Base-by-base conservation (phyloP, 176 grass and related monocot genomes). In the Phoenix dactylifera region DNA sequence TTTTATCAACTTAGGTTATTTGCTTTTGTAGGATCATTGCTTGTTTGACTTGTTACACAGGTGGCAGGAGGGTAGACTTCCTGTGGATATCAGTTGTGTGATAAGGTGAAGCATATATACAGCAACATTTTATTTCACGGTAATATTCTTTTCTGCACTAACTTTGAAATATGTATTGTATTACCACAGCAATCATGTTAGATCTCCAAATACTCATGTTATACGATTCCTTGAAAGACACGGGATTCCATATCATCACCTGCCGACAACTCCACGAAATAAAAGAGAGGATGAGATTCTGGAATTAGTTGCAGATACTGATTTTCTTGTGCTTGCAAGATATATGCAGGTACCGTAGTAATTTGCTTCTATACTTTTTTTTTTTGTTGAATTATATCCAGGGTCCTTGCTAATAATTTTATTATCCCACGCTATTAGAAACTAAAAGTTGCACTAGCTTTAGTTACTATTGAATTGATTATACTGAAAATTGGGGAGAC, bases 301-400 rank as follows among this genome's bases (percentile, higher is more conserved):
- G 29, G 75, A 80, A 18, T 75, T 96, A 74, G 74, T 87, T 76
- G 57, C 84, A 51, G 61, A 66, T 54, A 90, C 92, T 30, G 74
- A 96, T 88, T 96, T 96, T 85, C 68, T 82, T 16, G 87, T 96
- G 9, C 78, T 96, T 28, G 92, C 92, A 63, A 90, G 92, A 85
- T 96, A 96, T 62, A 96, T 96, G 92, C 86, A 96, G 92, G 92
- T 96, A 83, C 54, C 9, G 49, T 59, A 5, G 18, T 63, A 2
- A 12, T 12, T 12, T 9, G 12, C 1, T 14, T 44, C 0, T 44
- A 12, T 44, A 44, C 10, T 56, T 25, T 9, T 55, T 19, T 19
- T 18, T 20, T 16, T 5, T 39, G 25, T 29, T 12, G 10, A 44
- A 44, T 14, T 44, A 14, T 44, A 1, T 44, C 35, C 10, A 44